Evolutionary conservation across 148 eudicot species (phyloP), one percentile per base, ranked within the genome.

Genomic region (Polygonum maritimum): DNA sequence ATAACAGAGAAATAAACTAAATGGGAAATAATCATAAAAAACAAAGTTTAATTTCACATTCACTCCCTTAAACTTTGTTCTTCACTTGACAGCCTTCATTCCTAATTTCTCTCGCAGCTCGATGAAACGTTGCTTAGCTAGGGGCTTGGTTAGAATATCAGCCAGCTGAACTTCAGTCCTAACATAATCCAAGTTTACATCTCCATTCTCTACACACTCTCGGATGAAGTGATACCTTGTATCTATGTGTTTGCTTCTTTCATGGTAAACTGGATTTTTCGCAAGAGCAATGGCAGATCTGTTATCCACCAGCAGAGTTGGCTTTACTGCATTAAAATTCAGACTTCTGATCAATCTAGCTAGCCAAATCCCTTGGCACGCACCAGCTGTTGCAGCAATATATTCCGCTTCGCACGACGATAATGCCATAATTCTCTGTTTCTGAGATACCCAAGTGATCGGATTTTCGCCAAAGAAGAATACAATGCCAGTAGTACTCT

Each of bases 201-300:
- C 69, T 2, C 69, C 69, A 33, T 62, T 62, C 38, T 62, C 69
- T 0, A 62, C 69, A 62, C 69, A 62, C 10, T 62, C 33, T 62
- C 69, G 69, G 2, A 62, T 62, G 69, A 62, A 62, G 2, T 62
- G 69, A 62, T 62, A 62, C 69, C 69, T 62, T n/a, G 69, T 62
- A 62, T 62, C 69, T 1, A 26, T 26, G 31, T 26, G 31, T 26
- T 26, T 26, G 31, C 31, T 26, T 26, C 31, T 26, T 26, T 26
- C 69, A 2, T 62, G 69, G 38, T 62, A 14, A 62, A 49, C 55
- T 49, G 55, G 69, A 62, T 62, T 62, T 14, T 62, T 62, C 0
- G 69, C 69, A 6, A 62, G 16, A 8, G 69, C 69, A 21, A 62
- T 62, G 0, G 69, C 69, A 3, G 31, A 62, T 2, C 7, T 62